Base-by-base conservation (phyloP, 805 yeast genomes). In the Sugiyamaella chiloensis region DNA sequence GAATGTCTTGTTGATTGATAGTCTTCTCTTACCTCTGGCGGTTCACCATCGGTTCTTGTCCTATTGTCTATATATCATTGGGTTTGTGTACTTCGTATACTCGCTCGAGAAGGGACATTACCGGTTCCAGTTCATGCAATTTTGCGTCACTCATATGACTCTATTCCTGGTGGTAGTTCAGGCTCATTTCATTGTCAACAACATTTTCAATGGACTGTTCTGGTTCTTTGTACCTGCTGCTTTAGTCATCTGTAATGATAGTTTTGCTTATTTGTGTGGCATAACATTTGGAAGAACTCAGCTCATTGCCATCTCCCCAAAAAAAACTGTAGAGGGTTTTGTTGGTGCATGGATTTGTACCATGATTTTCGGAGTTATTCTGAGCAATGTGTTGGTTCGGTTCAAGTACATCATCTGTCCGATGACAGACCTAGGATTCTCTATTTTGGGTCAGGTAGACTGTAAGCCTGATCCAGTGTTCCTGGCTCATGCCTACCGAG, bases 281-380 rank as follows among this genome's bases (percentile, higher is more conserved):
- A 93, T 93, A 56, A 87, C 98, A 1, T 88, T 93, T 69, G 99
- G 99, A 47, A 80, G 76, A 53, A 91, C 97, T 31, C 96, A 87
- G 62, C 78, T 93, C 60, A 87, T 93, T 58, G 88, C 85, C 44
- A 88, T 93, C 54, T 87, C 96, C 9, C 99, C 99, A 48, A 93
- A 93, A 68, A 93, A 93, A 70, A 93, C 99, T 2, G 89, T 91
- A 30, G 99, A 93, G 70, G 99, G 99, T 2, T 93, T 93, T 61
- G 70, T 91, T 42, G 99, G 99, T 44, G 99, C 98, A 14, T 93
- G 99, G 99, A 67, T 88, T 41, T 91, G 93, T 62, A 93, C 99
- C 7, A 82, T 87, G 5, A 52, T 85, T 29, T 81, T 86, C 53
- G 87, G 91, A 0, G 67, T 87, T 23, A 45, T 81, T 5, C 73